Percentiles rank a stretch among this genome's conserved stretches.
phyloP scores from a whole-genome alignment of 768 basidiomycete species.

The Chalciporus piperatus region DNA sequence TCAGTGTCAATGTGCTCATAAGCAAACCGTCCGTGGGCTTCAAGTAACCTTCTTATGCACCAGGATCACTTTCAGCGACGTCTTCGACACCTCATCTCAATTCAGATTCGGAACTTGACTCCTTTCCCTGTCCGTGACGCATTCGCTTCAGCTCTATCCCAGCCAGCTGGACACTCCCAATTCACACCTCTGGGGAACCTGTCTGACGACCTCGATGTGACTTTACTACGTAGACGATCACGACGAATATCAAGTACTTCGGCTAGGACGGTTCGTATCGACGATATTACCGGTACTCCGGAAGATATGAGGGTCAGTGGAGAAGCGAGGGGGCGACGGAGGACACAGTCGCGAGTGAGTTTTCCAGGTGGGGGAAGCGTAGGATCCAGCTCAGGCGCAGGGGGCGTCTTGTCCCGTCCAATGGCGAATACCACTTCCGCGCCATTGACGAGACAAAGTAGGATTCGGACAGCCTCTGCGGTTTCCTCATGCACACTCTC shows the following conservation, averaged over 20 bases:
- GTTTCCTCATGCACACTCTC: slow-evolving; percentile 39
- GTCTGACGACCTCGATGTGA: slow-evolving; percentile 70
- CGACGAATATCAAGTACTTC: slow-evolving; percentile 64
- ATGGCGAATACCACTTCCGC: slow-evolving; percentile 16
- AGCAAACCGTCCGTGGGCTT: not conserved
- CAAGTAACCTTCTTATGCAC: not conserved
- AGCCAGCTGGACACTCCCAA: slow-evolving; percentile 62
- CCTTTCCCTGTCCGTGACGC: slow-evolving; percentile 77
- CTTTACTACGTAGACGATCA: slow-evolving; percentile 53
- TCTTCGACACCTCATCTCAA: slow-evolving; percentile 66
- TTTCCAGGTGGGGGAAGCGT: slow-evolving; percentile 29
- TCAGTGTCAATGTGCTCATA: slow-evolving; percentile 14
- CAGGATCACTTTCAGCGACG: slow-evolving; percentile 50
- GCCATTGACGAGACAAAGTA: slow-evolving; percentile 34
- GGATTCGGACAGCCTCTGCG: slow-evolving; percentile 52
- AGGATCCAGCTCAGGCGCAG: slow-evolving; percentile 6
- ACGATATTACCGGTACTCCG: slow-evolving; percentile 35
- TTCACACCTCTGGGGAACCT: slow-evolving; percentile 54
- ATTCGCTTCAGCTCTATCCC: slow-evolving; percentile 68
- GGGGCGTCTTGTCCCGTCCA: slow-evolving; percentile 17
- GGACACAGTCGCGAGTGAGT: slow-evolving; percentile 46
- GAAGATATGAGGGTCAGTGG: slow-evolving; percentile 25
- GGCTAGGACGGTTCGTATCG: slow-evolving; percentile 43
- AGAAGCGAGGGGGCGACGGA: slow-evolving; percentile 40
- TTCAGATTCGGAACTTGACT: slow-evolving; percentile 81